Evolutionary conservation across 108 stramenopile species (phyloP), one percentile per base, ranked within the genome.

Genomic region (Fragilariopsis cylindrus): DNA sequence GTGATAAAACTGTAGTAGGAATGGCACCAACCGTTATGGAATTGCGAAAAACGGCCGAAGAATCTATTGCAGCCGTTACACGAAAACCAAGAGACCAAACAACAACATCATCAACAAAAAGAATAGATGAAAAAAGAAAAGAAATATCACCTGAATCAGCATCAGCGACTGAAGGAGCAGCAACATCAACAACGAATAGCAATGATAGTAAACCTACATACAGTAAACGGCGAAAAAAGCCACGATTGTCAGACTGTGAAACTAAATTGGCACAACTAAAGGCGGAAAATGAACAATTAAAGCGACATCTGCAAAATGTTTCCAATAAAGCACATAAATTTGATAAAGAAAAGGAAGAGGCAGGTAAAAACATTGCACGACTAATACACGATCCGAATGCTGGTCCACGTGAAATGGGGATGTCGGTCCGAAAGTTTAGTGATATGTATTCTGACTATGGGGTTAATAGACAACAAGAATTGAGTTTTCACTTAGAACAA

Each of bases 361-460:
- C 77, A 7, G 79, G 73, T 44, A 65, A 72, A 21, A 76, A 73
- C 9, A 72, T 79, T 48, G 56, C 60, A 3, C 46, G 13, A 7
- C 58, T 81, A 5, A 44, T 75, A 62, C 15, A 79, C 16, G 57
- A 77, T 47, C 62, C 62, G 9, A 80, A 78, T 50, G 83, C 82
- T 12, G 64, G 64, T n/a, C 50, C 57, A 21, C 69, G 83, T 4
- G 73, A 83, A 63, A 65, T 86, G 77, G 71, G 72, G 9, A 39
- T 16, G 9, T 62, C 77, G 15, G 69, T 87, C 3, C 16, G 76
- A 18, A 63, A 87, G 8, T 92, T 85, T 70, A 81, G 75, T 12
- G 92, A 96, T 54, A 85, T 90, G 73, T 96, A 96, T 67, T 86
- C 88, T 5, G 95, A 96, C 71, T 96, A 94, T 73, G 95, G 95